Evolutionary conservation across 148 eudicot genomes (phyloP).

Genomic region (Amaranthus cruentus): DNA sequence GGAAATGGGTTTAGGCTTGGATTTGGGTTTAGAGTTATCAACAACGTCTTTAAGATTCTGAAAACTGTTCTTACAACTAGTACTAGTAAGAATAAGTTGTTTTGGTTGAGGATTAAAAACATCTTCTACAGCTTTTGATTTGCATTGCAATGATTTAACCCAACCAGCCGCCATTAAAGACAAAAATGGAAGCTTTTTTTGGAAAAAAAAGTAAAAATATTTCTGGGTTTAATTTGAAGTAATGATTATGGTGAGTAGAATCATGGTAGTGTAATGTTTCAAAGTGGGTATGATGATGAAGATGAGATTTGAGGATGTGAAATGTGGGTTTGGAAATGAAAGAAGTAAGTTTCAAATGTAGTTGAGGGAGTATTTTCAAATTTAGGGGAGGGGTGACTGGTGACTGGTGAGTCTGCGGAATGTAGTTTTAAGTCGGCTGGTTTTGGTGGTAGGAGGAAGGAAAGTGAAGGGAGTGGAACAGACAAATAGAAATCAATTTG

Average conservation of each 20-base stretch:
- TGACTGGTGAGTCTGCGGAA: neutral
- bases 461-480: neutral
- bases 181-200: neutral
- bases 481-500: neutral
- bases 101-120: conserved; percentile 32
- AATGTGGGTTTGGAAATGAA: too few relatives aligned
- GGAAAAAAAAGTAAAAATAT: too few relatives aligned
- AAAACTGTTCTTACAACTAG: conserved; percentile 55
- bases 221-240: neutral
- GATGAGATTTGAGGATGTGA: neutral
- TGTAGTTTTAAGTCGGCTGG: neutral
- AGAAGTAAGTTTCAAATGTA: too few relatives aligned
- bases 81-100: conserved; percentile 25
- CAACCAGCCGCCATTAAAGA: conserved; percentile 65
- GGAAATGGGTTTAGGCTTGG: conserved; percentile 26
- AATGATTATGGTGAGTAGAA: neutral
- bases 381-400: neutral
- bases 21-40: conserved; percentile 17
- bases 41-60: conserved; percentile 63
- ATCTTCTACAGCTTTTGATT: conserved; percentile 72
- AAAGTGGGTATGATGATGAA: neutral
- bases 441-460: neutral
- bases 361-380: neutral
- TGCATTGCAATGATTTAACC: conserved; percentile 87
- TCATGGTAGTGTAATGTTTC: neutral